phyloP scores from a whole-genome alignment of 768 basidiomycete species.

The Austroboletus eburneus region DNA sequence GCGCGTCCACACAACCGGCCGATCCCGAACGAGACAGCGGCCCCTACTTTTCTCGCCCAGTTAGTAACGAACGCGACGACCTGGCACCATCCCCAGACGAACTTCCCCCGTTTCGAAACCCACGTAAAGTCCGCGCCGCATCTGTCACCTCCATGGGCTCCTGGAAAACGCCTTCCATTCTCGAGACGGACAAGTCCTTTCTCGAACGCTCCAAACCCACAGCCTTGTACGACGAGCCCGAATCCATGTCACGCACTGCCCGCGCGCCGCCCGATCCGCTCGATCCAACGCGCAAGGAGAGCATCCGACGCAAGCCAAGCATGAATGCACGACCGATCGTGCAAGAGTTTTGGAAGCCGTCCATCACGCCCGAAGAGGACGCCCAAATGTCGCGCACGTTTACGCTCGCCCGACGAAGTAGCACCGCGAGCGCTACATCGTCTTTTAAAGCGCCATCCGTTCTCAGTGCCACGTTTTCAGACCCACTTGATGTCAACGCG shows the following conservation, averaged over 20 bases:
- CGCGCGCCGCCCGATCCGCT: conserved; percentile 21
- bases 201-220: conserved; percentile 20
- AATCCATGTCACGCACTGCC: conserved; percentile 16
- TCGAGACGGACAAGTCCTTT: conserved; percentile 20
- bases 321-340: conserved; percentile 31
- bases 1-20: conserved; percentile 15
- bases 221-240: conserved; percentile 28
- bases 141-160: conserved; percentile 25
- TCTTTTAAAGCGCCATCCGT: conserved; percentile 40
- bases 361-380: conserved; percentile 44
- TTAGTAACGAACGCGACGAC: conserved; percentile 18
- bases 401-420: conserved; percentile 42
- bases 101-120: conserved; percentile 5
- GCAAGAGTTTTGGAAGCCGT: conserved; percentile 50
- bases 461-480: conserved; percentile 37
- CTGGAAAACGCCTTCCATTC: conserved; percentile 24
- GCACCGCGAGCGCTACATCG: conserved; percentile 48
- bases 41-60: conserved; percentile 16
- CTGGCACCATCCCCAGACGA: conserved; percentile 18
- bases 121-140: conserved; percentile 25
- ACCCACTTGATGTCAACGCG: conserved; percentile 20
- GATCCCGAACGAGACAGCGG: conserved; percentile 24
- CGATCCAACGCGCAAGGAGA: conserved; percentile 22
- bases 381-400: conserved; percentile 37
- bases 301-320: conserved; percentile 33